These are phyloP conservation scores for Porpolomopsis calyptriformis DNA, from an alignment of 768 basidiomycete genomes.

Conservation along the genomic window DNA sequence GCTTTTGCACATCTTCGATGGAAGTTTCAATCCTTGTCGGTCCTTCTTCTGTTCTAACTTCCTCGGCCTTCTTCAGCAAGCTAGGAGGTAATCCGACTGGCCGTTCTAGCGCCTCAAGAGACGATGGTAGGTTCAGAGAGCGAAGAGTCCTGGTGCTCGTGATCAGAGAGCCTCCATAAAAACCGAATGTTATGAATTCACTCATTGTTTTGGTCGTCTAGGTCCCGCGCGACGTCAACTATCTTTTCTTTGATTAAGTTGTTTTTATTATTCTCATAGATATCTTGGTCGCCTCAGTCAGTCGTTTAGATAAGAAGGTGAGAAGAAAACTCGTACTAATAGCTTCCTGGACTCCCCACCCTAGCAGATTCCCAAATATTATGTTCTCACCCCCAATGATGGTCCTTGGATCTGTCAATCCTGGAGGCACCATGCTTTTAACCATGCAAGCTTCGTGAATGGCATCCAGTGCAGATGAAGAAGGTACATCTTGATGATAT, in stretches of 20 bases:
- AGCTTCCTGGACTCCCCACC: conserved; percentile 83
- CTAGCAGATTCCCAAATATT: conserved; percentile 65
- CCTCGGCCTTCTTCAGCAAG: conserved; percentile 73
- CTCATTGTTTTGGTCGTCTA: conserved; percentile 54
- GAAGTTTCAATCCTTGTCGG: conserved; percentile 58
- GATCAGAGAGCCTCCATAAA: neutral
- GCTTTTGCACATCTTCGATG: conserved; percentile 59
- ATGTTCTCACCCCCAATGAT: conserved; percentile 42
- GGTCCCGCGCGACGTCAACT: conserved; percentile 43
- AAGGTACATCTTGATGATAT: conserved; percentile 81
- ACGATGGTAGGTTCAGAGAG: conserved; percentile 68
- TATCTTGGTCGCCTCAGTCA: conserved; percentile 35
- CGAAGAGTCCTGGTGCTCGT: conserved; percentile 45
- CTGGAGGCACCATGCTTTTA: conserved; percentile 43
- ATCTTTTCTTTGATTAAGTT: conserved; percentile 63
- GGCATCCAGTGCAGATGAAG: conserved; percentile 51
- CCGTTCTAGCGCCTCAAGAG: conserved; percentile 79
- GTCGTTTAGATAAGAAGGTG: neutral
- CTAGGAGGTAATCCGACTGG: conserved; percentile 85
- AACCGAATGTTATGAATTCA: conserved; percentile 23
- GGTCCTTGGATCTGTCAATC: conserved; percentile 46
- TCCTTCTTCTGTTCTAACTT: conserved; percentile 73
- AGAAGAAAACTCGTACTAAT: conserved; percentile 47
- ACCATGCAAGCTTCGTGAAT: conserved; percentile 62
- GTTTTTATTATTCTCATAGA: conserved; percentile 77